Evolutionary conservation across 2,329 filamentous ascomycete species (phyloP).

Genomic region (Atkinsonella texensis): DNA sequence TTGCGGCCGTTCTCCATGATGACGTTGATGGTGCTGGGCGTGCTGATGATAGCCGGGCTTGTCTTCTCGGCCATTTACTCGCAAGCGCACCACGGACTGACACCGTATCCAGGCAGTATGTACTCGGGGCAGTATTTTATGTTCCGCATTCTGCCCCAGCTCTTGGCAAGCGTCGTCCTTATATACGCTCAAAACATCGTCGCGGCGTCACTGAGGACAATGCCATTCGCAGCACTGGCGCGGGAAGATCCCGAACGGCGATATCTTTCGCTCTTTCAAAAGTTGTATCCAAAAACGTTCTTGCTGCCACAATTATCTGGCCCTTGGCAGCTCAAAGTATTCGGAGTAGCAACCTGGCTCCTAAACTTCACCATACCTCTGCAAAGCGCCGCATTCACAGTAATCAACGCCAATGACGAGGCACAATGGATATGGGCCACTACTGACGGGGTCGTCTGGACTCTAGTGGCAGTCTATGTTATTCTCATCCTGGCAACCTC

Average conservation of each 20-base stretch:
- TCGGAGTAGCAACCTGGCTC: slow-evolving; percentile 62
- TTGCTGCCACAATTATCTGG: slow-evolving; percentile 47
- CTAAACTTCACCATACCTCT: slow-evolving; percentile 71
- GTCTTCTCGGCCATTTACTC: slow-evolving; percentile 64
- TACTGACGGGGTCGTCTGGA: slow-evolving; percentile 68
- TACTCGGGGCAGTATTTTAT: slow-evolving; percentile 70
- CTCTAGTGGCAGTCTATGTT: slow-evolving; percentile 61
- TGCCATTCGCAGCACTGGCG: slow-evolving; percentile 70
- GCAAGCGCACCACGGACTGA: slow-evolving; percentile 48
- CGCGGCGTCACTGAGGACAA: slow-evolving; percentile 59
- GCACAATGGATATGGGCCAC: slow-evolving; percentile 63
- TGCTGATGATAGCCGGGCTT: slow-evolving; percentile 60
- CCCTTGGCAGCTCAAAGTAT: slow-evolving; percentile 53
- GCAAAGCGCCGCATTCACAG: slow-evolving; percentile 63
- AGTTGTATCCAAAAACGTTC: slow-evolving; percentile 60
- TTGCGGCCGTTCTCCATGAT: slow-evolving; percentile 55
- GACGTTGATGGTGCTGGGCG: slow-evolving; percentile 45
- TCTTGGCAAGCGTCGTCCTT: slow-evolving; percentile 59
- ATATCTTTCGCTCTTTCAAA: slow-evolving; percentile 53
- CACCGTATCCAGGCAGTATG: slow-evolving; percentile 51
- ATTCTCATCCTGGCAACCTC: slow-evolving; percentile 45
- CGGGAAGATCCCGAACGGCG: slow-evolving; percentile 47
- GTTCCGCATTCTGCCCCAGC: slow-evolving; percentile 73
- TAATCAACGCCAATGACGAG: slow-evolving; percentile 40
- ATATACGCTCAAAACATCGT: slow-evolving; percentile 69